These are phyloP conservation scores for Pelargonium nanum DNA, from an alignment of 345 rosid genomes.

Conservation along the genomic window DNA sequence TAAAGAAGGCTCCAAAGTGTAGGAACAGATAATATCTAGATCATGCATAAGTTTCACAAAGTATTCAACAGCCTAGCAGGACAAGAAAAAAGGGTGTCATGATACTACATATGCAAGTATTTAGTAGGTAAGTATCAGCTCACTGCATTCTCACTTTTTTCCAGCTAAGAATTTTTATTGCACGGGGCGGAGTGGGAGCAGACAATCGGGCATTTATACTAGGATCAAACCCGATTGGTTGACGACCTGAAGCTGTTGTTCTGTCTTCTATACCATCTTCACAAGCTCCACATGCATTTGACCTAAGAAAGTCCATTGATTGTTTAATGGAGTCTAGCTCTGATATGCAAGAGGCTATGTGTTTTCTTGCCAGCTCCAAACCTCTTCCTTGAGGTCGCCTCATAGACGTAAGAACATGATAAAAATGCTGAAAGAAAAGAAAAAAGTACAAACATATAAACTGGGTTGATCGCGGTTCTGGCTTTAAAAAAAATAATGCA, in stretches of 20 bases:
- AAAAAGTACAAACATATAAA: conserved; percentile 11
- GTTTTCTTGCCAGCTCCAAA: conserved; percentile 80
- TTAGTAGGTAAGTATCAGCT: conserved; percentile 6
- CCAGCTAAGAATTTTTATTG: conserved; percentile 83
- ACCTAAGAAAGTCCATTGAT: conserved; percentile 41
- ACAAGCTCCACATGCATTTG: conserved; percentile 23
- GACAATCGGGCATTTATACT: conserved; percentile 69
- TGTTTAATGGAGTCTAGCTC: conserved; percentile 59
- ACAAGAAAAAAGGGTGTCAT: conserved; percentile 11
- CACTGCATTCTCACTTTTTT: conserved; percentile 41
- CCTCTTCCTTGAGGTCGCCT: conserved; percentile 97
- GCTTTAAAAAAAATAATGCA: neutral
- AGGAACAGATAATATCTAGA: conserved; percentile 70
- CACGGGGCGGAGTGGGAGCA: conserved; percentile 94
- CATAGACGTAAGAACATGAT: conserved; percentile 71
- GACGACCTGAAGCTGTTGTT: conserved; percentile 82
- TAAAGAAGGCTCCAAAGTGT: conserved; percentile 51
- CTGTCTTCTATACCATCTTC: conserved; percentile 36
- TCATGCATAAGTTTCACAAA: conserved; percentile 84
- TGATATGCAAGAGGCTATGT: conserved; percentile 64
- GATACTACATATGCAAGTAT: conserved; percentile 8
- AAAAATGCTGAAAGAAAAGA: conserved; percentile 64
- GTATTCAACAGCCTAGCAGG: conserved; percentile 72
- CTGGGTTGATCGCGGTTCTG: neutral
- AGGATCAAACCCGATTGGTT: conserved; percentile 89